Evolutionary conservation across 148 eudicot species (phyloP).

Genomic region (Fagopyrum tataricum): DNA sequence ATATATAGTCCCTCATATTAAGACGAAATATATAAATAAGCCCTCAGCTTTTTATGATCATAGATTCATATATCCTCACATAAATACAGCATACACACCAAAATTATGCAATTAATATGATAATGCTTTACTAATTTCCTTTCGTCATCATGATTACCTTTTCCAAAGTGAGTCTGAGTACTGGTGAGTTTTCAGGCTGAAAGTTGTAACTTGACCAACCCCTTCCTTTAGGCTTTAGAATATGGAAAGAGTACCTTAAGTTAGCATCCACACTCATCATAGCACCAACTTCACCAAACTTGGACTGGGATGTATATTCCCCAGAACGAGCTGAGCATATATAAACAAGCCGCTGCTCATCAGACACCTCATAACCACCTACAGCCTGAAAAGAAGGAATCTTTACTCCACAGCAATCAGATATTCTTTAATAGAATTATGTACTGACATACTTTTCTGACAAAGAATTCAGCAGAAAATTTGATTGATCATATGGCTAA

Average conservation of each 20-base stretch:
- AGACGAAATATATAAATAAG: too few species aligned
- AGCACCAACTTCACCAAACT: slow-evolving; percentile 1
- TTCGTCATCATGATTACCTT: not conserved
- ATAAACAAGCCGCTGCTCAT: not conserved
- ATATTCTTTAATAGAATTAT: not conserved
- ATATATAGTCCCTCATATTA: too few species aligned
- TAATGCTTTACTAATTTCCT: not conserved
- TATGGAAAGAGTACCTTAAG: slow-evolving; percentile 12
- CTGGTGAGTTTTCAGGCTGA: not conserved
- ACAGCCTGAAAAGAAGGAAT: not conserved
- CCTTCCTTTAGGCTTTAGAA: slow-evolving; percentile 3
- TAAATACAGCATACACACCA: not conserved
- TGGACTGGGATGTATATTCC: too few species aligned
- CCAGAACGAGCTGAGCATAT: too few species aligned
- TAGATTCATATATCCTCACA: too few species aligned
- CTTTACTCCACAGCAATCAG: not conserved
- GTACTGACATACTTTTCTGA: too few species aligned
- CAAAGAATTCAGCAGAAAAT: too few species aligned
- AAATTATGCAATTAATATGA: not conserved
- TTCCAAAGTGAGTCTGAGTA: not conserved
- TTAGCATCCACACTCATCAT: slow-evolving; percentile 1
- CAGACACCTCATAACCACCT: not conserved
- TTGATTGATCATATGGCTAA: too few species aligned
- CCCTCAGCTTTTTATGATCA: too few species aligned
- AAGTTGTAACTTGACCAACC: not conserved